Evolutionary conservation across 2,329 filamentous ascomycete species (phyloP).

Genomic region (Calonectria honghensis): DNA sequence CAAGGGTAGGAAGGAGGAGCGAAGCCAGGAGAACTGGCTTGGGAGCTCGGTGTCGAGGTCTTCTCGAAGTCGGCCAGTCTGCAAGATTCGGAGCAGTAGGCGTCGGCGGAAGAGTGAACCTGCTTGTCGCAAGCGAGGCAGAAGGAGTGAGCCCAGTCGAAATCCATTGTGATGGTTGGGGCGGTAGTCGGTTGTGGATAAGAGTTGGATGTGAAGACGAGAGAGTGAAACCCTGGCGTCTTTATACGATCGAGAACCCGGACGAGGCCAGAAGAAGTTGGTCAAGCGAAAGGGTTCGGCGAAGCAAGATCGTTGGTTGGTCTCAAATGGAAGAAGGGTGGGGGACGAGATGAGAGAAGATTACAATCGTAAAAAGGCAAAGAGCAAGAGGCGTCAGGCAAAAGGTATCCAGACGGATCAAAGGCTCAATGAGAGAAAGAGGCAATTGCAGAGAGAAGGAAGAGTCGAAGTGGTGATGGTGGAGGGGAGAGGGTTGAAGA

Average conservation of each 20-base stretch:
- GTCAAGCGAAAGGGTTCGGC: conserved; percentile 42
- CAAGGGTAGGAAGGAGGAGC: conserved; percentile 71
- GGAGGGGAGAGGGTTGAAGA: conserved; percentile 44
- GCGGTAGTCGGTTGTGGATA: conserved; percentile 39
- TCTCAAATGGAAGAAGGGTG: conserved; percentile 27
- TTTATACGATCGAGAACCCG: conserved; percentile 35
- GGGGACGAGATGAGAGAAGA: conserved; percentile 40
- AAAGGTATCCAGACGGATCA: conserved; percentile 44
- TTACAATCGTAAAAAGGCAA: conserved; percentile 42
- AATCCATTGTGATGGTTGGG: conserved; percentile 66
- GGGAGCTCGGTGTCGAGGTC: conserved; percentile 74
- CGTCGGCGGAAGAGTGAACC: conserved; percentile 83
- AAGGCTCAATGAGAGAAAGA: conserved; percentile 45
- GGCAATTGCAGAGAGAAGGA: conserved; percentile 48
- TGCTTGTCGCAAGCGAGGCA: conserved; percentile 93
- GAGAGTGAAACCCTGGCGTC: conserved; percentile 38
- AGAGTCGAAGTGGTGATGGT: conserved; percentile 49
- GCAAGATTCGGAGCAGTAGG: conserved; percentile 96
- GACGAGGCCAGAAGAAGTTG: conserved; percentile 35
- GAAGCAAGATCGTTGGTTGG: conserved; percentile 36
- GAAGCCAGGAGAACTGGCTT: conserved; percentile 74
- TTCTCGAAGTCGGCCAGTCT: conserved; percentile 90
- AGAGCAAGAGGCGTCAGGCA: conserved; percentile 29
- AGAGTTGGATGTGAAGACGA: conserved; percentile 36
- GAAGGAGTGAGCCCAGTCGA: conserved; percentile 91